Conservation (phyloP, 2,329 filamentous ascomycete genomes). For the Coniochaeta hoffmannii region DNA sequence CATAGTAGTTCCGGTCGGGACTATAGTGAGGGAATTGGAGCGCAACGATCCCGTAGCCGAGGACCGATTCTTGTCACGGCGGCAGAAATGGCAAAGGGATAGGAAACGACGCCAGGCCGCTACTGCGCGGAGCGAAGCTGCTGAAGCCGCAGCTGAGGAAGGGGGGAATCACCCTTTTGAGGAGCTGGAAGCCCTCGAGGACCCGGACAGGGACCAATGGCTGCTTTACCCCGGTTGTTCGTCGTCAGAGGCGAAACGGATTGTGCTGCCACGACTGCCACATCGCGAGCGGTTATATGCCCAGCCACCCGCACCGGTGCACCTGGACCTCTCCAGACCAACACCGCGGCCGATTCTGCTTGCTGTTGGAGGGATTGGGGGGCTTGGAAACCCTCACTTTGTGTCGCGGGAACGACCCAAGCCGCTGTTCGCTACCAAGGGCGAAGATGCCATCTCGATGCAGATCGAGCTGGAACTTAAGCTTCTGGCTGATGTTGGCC, state of each 20-base stretch:
- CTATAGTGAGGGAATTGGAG: conserved; percentile 75
- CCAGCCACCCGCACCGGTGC: conserved; percentile 66
- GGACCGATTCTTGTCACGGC: conserved; percentile 36
- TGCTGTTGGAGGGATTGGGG: conserved; percentile 80
- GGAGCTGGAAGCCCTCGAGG: conserved; percentile 32
- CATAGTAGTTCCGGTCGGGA: conserved; percentile 87
- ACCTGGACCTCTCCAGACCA: conserved; percentile 64
- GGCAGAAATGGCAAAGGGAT: conserved; percentile 15
- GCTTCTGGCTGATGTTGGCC: conserved; percentile 86
- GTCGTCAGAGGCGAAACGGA: conserved; percentile 55
- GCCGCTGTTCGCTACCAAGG: conserved; percentile 83
- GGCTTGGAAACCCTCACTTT: conserved; percentile 91
- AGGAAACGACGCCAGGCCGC: conserved; percentile 7
- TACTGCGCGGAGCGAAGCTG: conserved; percentile 5
- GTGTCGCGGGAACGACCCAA: conserved; percentile 64
- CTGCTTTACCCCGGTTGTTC: conserved; percentile 75
- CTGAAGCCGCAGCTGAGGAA: conserved; percentile 11
- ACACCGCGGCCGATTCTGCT: conserved; percentile 81
- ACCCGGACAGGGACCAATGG: conserved; percentile 63
- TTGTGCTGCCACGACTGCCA: conserved; percentile 44
- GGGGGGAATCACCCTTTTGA: conserved; percentile 28
- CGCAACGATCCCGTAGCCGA: conserved; percentile 70
- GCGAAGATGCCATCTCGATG: conserved; percentile 71
- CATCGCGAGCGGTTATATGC: conserved; percentile 47
- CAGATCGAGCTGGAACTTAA: conserved; percentile 86